Percentiles rank a stretch among this genome's conserved stretches.
Conservation (phyloP, 306 rosid species). For the apple (Malus domestica) region ASM211411v1 NC_041805.1:24416501-24417000, state of each 20-base stretch:
- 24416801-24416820: too few species aligned
- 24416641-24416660: constrained; percentile 68
- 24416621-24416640: constrained; percentile 65
- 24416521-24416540: constrained; percentile 29
- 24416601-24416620: constrained; percentile 48
- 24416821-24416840: too few species aligned
- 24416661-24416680: constrained; percentile 39
- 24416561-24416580: constrained; percentile 59
- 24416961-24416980: constrained; percentile 5
- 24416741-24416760: constrained; percentile 3
- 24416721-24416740: constrained; percentile 45
- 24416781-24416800: too few species aligned
- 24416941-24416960: background rate
- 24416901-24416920: too few species aligned
- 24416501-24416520: background rate
- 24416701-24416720: constrained; percentile 48
- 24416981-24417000: constrained; percentile 4
- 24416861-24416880: too few species aligned
- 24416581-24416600: constrained; percentile 35
- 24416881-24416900: too few species aligned
- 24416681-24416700: constrained; percentile 41
- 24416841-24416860: too few species aligned
- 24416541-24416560: constrained; percentile 73
- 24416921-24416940: constrained; percentile 7
- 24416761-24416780: too few species aligned